Evolutionary conservation across 257 asterid species (phyloP).

Genomic region (Penstemon eatonii): DNA sequence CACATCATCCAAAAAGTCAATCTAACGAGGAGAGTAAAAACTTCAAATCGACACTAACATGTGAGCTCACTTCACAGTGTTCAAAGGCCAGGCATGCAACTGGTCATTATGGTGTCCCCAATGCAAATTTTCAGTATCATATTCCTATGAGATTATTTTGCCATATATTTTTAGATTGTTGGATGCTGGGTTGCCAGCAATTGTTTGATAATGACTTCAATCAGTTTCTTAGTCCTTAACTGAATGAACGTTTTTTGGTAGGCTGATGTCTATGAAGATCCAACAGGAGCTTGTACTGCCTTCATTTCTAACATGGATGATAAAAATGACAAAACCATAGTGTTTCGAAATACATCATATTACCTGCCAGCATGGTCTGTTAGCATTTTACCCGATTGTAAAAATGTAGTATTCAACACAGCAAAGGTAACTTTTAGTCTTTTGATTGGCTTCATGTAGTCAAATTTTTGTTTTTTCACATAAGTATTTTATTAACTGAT

Average conservation of each 20-base stretch:
- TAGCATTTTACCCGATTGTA: conserved; percentile 87
- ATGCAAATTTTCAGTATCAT: not conserved
- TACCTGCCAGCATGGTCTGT: conserved; percentile 92
- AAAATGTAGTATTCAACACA: conserved; percentile 78
- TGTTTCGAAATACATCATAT: conserved; percentile 63
- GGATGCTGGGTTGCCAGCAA: not conserved
- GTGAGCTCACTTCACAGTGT: conserved; percentile 2
- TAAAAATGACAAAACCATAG: conserved; percentile 54
- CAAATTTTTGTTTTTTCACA: conserved; percentile 1
- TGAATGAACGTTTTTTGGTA: conserved; percentile 29
- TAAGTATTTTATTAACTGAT: conserved; percentile 4
- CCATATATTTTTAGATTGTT: conserved; percentile 1
- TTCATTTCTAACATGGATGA: conserved; percentile 80
- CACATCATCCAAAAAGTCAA: conserved; percentile 11
- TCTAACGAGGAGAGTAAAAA: not conserved
- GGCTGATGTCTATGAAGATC: conserved; percentile 82
- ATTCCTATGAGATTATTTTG: conserved; percentile 4
- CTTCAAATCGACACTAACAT: not conserved
- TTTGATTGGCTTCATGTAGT: conserved; percentile 11
- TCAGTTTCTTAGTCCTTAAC: conserved; percentile 28
- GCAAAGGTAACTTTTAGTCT: conserved; percentile 65
- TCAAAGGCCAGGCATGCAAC: not conserved
- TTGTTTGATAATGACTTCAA: conserved; percentile 15
- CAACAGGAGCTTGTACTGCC: conserved; percentile 75
- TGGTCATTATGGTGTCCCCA: not conserved